Base-by-base conservation (phyloP, 1,284 basidiomycete genomes). In the Gomphus sp. region DNA sequence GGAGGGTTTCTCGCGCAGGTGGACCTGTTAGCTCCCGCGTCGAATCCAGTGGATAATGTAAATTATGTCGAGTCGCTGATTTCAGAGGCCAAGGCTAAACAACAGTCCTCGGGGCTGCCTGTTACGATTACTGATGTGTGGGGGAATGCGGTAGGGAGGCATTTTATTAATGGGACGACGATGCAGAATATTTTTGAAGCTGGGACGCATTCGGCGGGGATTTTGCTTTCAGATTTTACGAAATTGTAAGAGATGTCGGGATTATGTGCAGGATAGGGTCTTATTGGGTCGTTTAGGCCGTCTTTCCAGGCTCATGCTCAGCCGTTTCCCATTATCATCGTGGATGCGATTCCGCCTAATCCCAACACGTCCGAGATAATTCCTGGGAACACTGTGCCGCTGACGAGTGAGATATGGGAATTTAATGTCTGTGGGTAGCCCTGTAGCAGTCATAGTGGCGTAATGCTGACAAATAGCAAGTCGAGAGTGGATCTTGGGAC, bases 371-470 rank as follows among this genome's bases (percentile, higher is more conserved):
- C 28, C 28, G 28, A 28, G 28, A 28, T 28, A 28, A 28, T 28
- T 28, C 28, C 28, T 28, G 28, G 28, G 4, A 4, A 28, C 28
- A 28, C 3, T 28, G 28, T 28, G 28, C 28, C 28, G 28, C 28
- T 28, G 6, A 72, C 70, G 1, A 75, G 74, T 55, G 71, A 73
- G 2, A 67, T 76, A 14, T 72, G 75, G 33, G 78, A 80, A 61
- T 72, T 77, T 64, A 79, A 73, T 44, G 64, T 72, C 47, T 78
- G 77, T 78, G 48, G 68, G 74, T 70, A 25, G 3, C 2, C 28
- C 28, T 28, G 4, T 28, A 28, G 2, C 28, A 3, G 2, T 28
- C 28, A 28, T 28, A 2, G 2, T 28, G 28, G 28, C 28, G 4
- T 28, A 4, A 4, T 28, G 28, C 28, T 28, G 28, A 28, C 28